Evolutionary conservation across 106 monocot genomes (phyloP).

Genomic region (Phalaenopsis equestris): DNA sequence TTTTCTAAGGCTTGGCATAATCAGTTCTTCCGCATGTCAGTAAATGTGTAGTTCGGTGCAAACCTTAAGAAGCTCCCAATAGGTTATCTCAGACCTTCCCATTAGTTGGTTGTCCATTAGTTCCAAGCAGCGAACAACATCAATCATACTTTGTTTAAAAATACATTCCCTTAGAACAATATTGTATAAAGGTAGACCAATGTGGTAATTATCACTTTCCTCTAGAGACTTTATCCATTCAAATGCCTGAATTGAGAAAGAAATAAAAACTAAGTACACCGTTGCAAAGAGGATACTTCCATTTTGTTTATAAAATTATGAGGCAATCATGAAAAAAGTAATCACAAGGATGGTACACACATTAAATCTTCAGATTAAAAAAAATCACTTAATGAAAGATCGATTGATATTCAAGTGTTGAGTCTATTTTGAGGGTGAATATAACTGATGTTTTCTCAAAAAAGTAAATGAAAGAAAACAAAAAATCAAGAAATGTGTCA

Average conservation of each 20-base stretch:
- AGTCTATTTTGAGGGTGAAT: not conserved
- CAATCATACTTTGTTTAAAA: conserved; percentile 20
- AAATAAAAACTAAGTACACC: not conserved
- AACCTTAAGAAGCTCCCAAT: conserved; percentile 88
- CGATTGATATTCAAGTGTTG: too few relatives aligned
- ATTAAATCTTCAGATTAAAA: not conserved
- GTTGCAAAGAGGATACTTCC: not conserved
- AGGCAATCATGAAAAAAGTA: not conserved
- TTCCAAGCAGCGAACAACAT: conserved; percentile 49
- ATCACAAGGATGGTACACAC: not conserved
- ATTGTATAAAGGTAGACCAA: conserved; percentile 46
- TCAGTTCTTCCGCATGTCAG: not conserved
- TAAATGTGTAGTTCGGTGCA: conserved; percentile 6
- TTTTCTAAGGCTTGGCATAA: not conserved
- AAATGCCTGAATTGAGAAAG: conserved; percentile 47
- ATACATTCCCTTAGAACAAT: conserved; percentile 49
- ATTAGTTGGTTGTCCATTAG: conserved; percentile 51
- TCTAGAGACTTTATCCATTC: conserved; percentile 47
- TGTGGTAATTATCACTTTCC: conserved; percentile 27
- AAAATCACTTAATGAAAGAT: not conserved
- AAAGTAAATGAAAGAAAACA: not conserved
- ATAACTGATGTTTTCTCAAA: not conserved
- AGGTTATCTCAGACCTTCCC: conserved; percentile 90
- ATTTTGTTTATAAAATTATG: not conserved
- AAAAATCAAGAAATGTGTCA: too few relatives aligned